Conservation (phyloP, 2,329 filamentous ascomycete genomes). For the Herpomyces periplanetae region DNA sequence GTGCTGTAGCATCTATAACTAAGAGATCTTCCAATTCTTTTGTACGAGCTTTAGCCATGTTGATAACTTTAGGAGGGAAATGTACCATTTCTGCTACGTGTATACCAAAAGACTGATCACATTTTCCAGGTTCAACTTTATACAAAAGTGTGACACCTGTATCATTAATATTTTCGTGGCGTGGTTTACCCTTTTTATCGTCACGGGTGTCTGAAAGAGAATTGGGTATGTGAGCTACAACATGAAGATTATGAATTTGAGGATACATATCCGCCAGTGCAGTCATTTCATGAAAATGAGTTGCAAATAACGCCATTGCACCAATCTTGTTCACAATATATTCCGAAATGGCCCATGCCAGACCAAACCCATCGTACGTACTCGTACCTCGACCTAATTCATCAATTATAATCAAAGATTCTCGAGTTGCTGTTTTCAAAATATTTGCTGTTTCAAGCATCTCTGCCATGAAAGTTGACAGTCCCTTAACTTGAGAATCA, state of each 20-base stretch:
- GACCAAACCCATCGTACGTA: slow-evolving; percentile 86
- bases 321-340: slow-evolving; percentile 85
- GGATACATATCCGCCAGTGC: slow-evolving; percentile 51
- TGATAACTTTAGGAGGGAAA: slow-evolving; percentile 83
- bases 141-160: slow-evolving; percentile 73
- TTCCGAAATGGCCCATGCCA: slow-evolving; percentile 97
- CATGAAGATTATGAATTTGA: slow-evolving; percentile 68
- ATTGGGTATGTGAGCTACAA: slow-evolving; percentile 54
- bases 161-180: slow-evolving; percentile 7
- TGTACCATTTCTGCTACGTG: slow-evolving; percentile 87
- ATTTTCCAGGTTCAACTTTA: slow-evolving; percentile 78
- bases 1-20: background rate
- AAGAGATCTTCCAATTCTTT: slow-evolving; percentile 87
- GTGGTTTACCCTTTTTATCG: slow-evolving; percentile 7
- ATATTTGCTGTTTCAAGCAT: slow-evolving; percentile 98
- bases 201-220: slow-evolving; percentile 10
- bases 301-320: slow-evolving; percentile 77
- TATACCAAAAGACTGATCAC: slow-evolving; percentile 89
- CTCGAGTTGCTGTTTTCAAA: slow-evolving; percentile 69
- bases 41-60: slow-evolving; percentile 95
- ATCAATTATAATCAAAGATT: slow-evolving; percentile 92
- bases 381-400: slow-evolving; percentile 84
- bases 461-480: slow-evolving; percentile 96
- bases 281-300: slow-evolving; percentile 90
- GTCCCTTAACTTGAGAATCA: slow-evolving; percentile 84